Evolutionary conservation across 306 rosid genomes (phyloP).

Genomic region (Cicer bijugum): DNA sequence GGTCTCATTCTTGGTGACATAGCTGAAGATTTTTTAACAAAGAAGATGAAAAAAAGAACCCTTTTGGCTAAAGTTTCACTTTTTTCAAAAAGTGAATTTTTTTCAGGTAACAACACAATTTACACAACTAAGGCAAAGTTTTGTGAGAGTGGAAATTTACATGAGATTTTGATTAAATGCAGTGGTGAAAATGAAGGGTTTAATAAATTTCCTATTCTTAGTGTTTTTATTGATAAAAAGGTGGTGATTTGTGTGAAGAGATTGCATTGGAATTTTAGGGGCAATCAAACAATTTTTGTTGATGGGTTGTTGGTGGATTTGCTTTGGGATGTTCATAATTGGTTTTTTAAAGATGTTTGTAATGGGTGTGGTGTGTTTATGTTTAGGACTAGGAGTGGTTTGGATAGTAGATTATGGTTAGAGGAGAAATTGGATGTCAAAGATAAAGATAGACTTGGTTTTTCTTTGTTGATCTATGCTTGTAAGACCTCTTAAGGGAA

Average conservation of each 20-base stretch:
- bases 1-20: constrained; percentile 64
- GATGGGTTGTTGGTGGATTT: constrained; percentile 92
- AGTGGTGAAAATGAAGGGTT: constrained; percentile 62
- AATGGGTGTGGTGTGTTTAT: constrained; percentile 70
- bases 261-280: constrained; percentile 92
- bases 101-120: constrained; percentile 60
- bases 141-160: constrained; percentile 63
- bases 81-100: constrained; percentile 71
- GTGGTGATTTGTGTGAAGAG: constrained; percentile 83
- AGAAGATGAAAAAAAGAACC: constrained; percentile 49
- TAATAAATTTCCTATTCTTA: constrained; percentile 55
- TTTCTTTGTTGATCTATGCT: constrained; percentile 90
- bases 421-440: constrained; percentile 62
- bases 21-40: constrained; percentile 51
- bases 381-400: constrained; percentile 84
- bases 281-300: constrained; percentile 82
- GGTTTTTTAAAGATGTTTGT: constrained; percentile 67
- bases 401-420: constrained; percentile 88
- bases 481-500: constrained; percentile 63
- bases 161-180: constrained; percentile 75
- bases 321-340: constrained; percentile 94
- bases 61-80: constrained; percentile 50
- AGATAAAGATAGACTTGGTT: constrained; percentile 60
- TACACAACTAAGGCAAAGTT: constrained; percentile 76
- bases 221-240: constrained; percentile 74